Evolutionary conservation across 495 filamentous ascomycete species (phyloP).

Genomic region (Daldinia childiae): DNA sequence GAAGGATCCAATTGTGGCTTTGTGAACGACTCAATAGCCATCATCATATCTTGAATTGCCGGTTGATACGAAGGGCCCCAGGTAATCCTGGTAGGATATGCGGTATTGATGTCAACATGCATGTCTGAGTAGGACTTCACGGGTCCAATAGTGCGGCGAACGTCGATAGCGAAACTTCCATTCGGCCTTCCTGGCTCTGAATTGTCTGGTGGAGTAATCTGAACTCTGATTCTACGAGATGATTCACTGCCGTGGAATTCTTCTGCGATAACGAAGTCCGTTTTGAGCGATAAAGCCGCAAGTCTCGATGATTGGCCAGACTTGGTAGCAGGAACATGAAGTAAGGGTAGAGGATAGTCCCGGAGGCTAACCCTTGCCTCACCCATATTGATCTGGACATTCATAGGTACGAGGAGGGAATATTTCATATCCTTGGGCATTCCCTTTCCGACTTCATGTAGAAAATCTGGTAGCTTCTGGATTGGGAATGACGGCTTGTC

Average conservation of each 20-base stretch:
- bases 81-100: slow-evolving; percentile 87
- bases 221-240: slow-evolving; percentile 79
- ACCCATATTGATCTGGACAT: slow-evolving; percentile 88
- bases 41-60: slow-evolving; percentile 99
- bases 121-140: slow-evolving; percentile 98
- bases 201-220: slow-evolving; percentile 76
- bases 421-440: slow-evolving; percentile 94
- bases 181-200: slow-evolving; percentile 53
- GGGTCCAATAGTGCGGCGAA: slow-evolving; percentile 90
- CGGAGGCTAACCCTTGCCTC: slow-evolving; percentile 85
- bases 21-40: slow-evolving; percentile 96
- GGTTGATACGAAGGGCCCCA: slow-evolving; percentile 98
- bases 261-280: slow-evolving; percentile 97
- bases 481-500: slow-evolving; percentile 95
- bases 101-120: slow-evolving; percentile 88
- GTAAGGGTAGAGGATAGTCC: slow-evolving; percentile 91
- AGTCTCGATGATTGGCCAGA: slow-evolving; percentile 80
- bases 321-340: slow-evolving; percentile 88
- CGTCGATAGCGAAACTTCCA: slow-evolving; percentile 79
- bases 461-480: slow-evolving; percentile 78
- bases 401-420: slow-evolving; percentile 87
- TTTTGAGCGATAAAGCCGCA: slow-evolving; percentile 83
- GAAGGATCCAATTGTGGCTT: slow-evolving; percentile 94
- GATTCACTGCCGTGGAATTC: slow-evolving; percentile 84
- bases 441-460: slow-evolving; percentile 91